These are phyloP conservation scores for Toxoplasma gondii DNA, from an alignment of 169 alveolate genomes.

Conservation along the genomic window DNA sequence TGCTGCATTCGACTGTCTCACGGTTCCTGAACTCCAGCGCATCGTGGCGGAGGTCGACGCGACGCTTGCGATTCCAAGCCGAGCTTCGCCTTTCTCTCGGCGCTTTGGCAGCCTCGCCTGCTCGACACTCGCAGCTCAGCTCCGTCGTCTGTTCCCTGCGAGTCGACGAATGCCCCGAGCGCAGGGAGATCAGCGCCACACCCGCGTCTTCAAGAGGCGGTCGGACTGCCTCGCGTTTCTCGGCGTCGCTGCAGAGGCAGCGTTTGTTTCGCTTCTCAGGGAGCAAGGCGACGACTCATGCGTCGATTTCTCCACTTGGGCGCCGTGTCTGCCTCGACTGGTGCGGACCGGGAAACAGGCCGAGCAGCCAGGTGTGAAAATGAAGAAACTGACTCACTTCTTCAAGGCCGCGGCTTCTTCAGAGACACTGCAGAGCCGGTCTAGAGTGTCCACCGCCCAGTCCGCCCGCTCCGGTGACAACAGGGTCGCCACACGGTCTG, in stretches of 20 bases:
- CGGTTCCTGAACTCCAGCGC: constrained; percentile 28
- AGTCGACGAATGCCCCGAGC: background rate
- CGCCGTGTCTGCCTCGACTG: background rate
- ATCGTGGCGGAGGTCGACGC: constrained; percentile 1
- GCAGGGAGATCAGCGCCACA: background rate
- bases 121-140: background rate
- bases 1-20: background rate
- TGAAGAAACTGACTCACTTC: constrained; percentile 26
- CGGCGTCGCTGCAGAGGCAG: background rate
- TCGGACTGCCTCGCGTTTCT: constrained; percentile 10
- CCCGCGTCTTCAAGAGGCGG: background rate
- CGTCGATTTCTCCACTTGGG: background rate
- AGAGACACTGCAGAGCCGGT: background rate
- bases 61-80: background rate
- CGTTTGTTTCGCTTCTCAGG: background rate
- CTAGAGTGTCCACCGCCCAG: background rate
- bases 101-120: background rate
- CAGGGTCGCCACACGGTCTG: no score
- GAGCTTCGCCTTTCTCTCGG: background rate
- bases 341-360: background rate
- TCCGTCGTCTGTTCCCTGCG: background rate
- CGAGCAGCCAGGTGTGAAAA: background rate
- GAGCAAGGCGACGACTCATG: background rate
- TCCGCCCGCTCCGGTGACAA: no score
- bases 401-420: background rate